Percentiles rank a stretch among this genome's conserved stretches.
These are phyloP conservation scores for Coemansia sp. DNA, from an alignment of 192 early-diverging fungal species.

Conservation along the genomic window DNA sequence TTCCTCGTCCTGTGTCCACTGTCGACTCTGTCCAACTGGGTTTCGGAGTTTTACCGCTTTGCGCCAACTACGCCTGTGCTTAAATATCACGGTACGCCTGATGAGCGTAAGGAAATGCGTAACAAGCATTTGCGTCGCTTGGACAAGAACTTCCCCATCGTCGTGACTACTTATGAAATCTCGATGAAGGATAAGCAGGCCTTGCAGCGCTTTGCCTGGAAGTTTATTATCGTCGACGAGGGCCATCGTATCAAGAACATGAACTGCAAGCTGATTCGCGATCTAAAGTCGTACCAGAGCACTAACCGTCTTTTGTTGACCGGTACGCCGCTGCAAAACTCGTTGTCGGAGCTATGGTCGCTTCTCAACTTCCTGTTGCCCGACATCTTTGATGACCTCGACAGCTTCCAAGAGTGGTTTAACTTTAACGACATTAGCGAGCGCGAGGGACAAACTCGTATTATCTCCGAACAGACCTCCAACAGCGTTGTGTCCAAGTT, in stretches of 20 bases:
- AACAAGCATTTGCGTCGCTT: constrained; percentile 67
- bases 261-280: constrained; percentile 85
- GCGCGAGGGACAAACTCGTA: constrained; percentile 62
- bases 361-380: constrained; percentile 94
- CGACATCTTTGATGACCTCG: constrained; percentile 91
- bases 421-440: constrained; percentile 76
- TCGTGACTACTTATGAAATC: constrained; percentile 92
- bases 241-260: constrained; percentile 97
- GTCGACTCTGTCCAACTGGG: constrained; percentile 93
- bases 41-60: constrained; percentile 87
- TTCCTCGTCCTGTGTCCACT: constrained; percentile 90
- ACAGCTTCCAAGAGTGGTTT: constrained; percentile 87
- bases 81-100: constrained; percentile 80
- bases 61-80: constrained; percentile 78
- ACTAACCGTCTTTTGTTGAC: constrained; percentile 90
- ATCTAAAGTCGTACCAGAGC: constrained; percentile 81
- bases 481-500: constrained; percentile 76
- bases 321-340: constrained; percentile 95
- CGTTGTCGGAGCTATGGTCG: constrained; percentile 92
- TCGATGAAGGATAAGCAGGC: constrained; percentile 80
- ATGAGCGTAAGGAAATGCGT: constrained; percentile 71
- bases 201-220: constrained; percentile 73
- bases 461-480: constrained; percentile 68
- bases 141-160: constrained; percentile 74
- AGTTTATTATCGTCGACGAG: constrained; percentile 94